These are phyloP conservation scores for Simmondsia chinensis DNA, from an alignment of 148 eudicot genomes.

Conservation along the genomic window DNA sequence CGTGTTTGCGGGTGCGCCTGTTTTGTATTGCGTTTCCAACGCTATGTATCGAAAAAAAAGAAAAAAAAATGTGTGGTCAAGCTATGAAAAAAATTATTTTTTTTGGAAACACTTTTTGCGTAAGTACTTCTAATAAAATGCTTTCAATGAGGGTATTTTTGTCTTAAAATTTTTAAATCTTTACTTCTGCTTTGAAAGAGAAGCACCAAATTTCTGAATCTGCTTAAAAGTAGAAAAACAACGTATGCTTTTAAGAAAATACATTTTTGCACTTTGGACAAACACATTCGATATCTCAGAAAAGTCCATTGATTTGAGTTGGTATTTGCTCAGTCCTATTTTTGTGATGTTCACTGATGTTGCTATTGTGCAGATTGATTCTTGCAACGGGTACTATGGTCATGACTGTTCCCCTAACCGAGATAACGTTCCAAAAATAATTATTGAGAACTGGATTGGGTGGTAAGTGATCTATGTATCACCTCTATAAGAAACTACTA, in stretches of 20 bases:
- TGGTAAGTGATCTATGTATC: conserved; percentile 14
- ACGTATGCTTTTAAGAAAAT: neutral
- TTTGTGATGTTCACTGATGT: neutral
- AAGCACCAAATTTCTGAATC: neutral
- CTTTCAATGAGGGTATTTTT: too few relatives aligned
- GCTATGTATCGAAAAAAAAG: too few relatives aligned
- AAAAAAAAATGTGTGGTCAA: too few relatives aligned
- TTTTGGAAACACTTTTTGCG: too few relatives aligned
- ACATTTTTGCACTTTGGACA: too few relatives aligned
- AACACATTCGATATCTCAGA: neutral
- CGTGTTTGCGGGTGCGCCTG: too few relatives aligned
- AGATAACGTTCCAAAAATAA: conserved; percentile 24
- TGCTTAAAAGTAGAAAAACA: neutral
- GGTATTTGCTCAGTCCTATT: neutral
- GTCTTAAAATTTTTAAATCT: too few relatives aligned
- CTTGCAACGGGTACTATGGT: conserved; percentile 32
- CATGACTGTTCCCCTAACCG: conserved; percentile 14
- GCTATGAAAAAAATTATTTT: too few relatives aligned
- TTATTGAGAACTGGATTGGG: conserved; percentile 42
- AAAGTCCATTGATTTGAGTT: neutral
- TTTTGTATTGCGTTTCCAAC: too few relatives aligned
- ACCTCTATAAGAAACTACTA: neutral
- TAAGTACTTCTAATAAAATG: too few relatives aligned
- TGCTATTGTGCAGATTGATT: conserved; percentile 13
- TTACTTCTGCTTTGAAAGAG: too few relatives aligned